Conservation (phyloP, 139 green algal genomes). For the Pseudopediastrum boryanum region DNA sequence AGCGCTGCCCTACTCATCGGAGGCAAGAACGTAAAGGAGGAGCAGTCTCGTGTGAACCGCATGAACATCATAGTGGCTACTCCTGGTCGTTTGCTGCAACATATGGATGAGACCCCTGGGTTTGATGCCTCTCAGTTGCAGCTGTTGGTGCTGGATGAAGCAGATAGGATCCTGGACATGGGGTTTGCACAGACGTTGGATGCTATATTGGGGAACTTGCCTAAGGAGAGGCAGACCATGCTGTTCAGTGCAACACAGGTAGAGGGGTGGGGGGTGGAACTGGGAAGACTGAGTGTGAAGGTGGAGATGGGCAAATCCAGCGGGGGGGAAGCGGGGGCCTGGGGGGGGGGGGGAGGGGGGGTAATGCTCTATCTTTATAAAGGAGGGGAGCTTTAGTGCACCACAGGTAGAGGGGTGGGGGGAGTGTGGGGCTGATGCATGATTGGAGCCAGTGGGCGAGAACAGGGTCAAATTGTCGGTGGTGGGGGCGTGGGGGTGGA, state of each 20-base stretch:
- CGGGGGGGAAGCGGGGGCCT: no score
- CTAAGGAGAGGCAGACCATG: slow-evolving; percentile 84
- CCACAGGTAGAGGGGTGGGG: slow-evolving; percentile 65
- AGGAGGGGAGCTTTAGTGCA: no score
- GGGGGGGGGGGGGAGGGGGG: no score
- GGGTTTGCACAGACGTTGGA: slow-evolving; percentile 92
- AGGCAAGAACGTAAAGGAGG: slow-evolving; percentile 89
- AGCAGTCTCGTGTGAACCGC: slow-evolving; percentile 64
- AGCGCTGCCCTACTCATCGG: slow-evolving; percentile 94
- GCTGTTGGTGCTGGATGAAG: slow-evolving; percentile 97
- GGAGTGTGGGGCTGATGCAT: no score
- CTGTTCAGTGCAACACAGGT: slow-evolving; percentile 84
- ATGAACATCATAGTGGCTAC: slow-evolving; percentile 92
- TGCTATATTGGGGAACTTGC: slow-evolving; percentile 95
- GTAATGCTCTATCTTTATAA: no score
- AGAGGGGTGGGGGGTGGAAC: no score
- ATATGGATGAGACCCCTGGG: slow-evolving; percentile 98
- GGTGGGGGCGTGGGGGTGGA: no score
- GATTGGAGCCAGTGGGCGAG: no score
- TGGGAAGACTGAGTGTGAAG: no score
- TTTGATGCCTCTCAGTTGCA: slow-evolving; percentile 87
- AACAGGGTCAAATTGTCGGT: no score
- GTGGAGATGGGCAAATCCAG: no score
- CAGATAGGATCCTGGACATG: slow-evolving; percentile 97
- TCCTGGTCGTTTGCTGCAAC: slow-evolving; percentile 94